phyloP scores from a whole-genome alignment of 1,284 basidiomycete genomes.

The Meira nashicola region DNA sequence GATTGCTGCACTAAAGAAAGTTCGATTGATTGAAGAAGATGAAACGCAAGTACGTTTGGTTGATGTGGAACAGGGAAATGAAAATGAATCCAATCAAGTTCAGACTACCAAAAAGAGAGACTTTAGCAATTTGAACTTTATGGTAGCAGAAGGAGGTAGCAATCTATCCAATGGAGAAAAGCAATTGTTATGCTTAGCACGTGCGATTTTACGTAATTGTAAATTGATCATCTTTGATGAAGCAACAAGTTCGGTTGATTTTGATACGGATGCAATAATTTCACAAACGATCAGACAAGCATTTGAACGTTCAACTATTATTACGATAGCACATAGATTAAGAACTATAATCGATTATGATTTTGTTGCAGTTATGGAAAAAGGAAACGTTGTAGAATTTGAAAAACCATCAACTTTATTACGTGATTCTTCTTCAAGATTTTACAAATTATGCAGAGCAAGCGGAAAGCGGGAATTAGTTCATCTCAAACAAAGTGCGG shows the following conservation, averaged over 20 bases:
- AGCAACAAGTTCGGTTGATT: slow-evolving; percentile 47
- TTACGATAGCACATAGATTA: slow-evolving; percentile 71
- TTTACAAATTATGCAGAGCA: slow-evolving; percentile 15
- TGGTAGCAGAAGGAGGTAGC: slow-evolving; percentile 39
- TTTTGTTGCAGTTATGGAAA: slow-evolving; percentile 58
- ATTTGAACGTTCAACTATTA: slow-evolving; percentile 68
- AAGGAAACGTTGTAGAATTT: slow-evolving; percentile 57
- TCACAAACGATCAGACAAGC: slow-evolving; percentile 74
- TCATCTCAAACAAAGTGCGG: background rate
- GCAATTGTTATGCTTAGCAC: slow-evolving; percentile 47
- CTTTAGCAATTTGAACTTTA: background rate
- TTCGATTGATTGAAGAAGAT: background rate
- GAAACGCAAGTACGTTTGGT: background rate
- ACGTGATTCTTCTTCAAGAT: slow-evolving; percentile 21
- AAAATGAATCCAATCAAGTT: background rate
- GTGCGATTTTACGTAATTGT: slow-evolving; percentile 38
- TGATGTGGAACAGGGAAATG: background rate
- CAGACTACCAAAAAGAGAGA: slow-evolving; percentile 5
- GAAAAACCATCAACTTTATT: slow-evolving; percentile 57
- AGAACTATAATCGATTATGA: slow-evolving; percentile 53
- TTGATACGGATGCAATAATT: slow-evolving; percentile 56
- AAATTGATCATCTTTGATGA: slow-evolving; percentile 51
- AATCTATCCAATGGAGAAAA: slow-evolving; percentile 49
- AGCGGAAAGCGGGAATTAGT: slow-evolving; percentile 6
- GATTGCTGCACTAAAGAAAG: slow-evolving; percentile 20